Percentiles rank a stretch among this genome's conserved stretches.
Evolutionary conservation across 129 eudicot genomes (phyloP).

Genomic region (Tagetes patula): DNA sequence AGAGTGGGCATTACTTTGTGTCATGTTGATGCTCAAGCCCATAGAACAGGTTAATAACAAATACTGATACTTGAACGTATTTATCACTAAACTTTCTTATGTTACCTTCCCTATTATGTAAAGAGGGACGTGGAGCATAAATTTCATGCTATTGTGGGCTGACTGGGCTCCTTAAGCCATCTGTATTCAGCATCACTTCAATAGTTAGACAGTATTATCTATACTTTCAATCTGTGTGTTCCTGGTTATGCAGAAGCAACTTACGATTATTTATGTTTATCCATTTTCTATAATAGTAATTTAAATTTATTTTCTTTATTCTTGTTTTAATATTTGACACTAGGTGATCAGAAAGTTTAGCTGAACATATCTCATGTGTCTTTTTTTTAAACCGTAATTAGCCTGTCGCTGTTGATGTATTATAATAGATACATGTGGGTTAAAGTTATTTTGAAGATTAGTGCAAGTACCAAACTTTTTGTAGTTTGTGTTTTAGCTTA

Average conservation of each 20-base stretch:
- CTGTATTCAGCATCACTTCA: conserved; percentile 1
- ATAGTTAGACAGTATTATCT: too few species aligned
- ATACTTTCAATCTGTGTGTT: conserved; percentile 4
- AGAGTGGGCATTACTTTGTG: conserved; percentile 9
- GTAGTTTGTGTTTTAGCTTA: neutral
- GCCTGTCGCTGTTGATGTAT: neutral
- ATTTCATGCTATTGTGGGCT: neutral
- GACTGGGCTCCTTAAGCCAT: neutral
- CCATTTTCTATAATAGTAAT: neutral
- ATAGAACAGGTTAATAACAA: neutral
- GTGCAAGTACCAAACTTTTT: neutral
- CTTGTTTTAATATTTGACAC: neutral
- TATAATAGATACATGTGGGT: neutral
- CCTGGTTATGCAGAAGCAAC: too few species aligned
- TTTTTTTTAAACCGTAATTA: conserved; percentile 3
- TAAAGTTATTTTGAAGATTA: neutral
- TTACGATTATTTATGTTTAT: neutral
- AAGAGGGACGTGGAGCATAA: neutral
- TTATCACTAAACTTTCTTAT: neutral
- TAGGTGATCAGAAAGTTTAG: too few species aligned
- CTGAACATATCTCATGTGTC: neutral
- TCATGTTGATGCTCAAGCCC: neutral
- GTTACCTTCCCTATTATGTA: neutral
- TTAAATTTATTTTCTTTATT: neutral
- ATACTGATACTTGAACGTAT: neutral